Conservation (phyloP, 495 filamentous ascomycete species). For the Penicillium dipodomyicola region DNA sequence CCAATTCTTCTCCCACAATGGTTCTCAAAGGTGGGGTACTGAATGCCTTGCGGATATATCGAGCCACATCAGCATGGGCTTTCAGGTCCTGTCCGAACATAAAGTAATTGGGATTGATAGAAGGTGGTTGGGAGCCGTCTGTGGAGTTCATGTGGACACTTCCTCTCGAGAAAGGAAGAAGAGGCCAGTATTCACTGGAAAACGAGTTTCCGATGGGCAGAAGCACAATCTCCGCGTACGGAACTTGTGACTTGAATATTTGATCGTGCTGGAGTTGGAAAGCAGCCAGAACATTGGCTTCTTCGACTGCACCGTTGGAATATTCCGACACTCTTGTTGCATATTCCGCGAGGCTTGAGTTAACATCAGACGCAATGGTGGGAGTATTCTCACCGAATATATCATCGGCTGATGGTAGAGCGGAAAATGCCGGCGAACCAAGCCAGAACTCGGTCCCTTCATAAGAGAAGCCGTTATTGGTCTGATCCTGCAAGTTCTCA, state of each 20-base stretch:
- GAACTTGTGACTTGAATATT: slow-evolving; percentile 42
- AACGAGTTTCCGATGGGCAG: slow-evolving; percentile 23
- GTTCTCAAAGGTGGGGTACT: slow-evolving; percentile 15
- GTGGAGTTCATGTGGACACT: slow-evolving; percentile 34
- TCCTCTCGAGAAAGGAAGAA: slow-evolving; percentile 50
- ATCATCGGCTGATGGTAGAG: slow-evolving; percentile 28
- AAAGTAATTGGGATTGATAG: slow-evolving; percentile 31
- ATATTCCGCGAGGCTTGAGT: slow-evolving; percentile 26
- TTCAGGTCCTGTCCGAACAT: slow-evolving; percentile 23
- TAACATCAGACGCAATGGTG: slow-evolving; percentile 24
- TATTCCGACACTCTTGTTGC: slow-evolving; percentile 23
- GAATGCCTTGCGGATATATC: slow-evolving; percentile 25
- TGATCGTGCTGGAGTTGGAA: slow-evolving; percentile 43
- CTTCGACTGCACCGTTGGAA: slow-evolving; percentile 31
- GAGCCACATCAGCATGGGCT: slow-evolving; percentile 22
- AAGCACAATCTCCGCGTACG: slow-evolving; percentile 39
- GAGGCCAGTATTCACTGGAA: slow-evolving; percentile 37
- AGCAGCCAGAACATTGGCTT: slow-evolving; percentile 20
- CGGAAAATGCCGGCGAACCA: slow-evolving; percentile 22
- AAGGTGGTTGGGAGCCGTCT: slow-evolving; percentile 13
- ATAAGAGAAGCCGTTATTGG: slow-evolving; percentile 27
- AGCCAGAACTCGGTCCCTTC: slow-evolving; percentile 17
- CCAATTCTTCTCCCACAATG: slow-evolving; percentile 21
- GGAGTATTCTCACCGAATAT: slow-evolving; percentile 28
- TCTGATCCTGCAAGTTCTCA: slow-evolving; percentile 50